Evolutionary conservation across 768 basidiomycete species (phyloP).

Genomic region (Russula ochroleuca): DNA sequence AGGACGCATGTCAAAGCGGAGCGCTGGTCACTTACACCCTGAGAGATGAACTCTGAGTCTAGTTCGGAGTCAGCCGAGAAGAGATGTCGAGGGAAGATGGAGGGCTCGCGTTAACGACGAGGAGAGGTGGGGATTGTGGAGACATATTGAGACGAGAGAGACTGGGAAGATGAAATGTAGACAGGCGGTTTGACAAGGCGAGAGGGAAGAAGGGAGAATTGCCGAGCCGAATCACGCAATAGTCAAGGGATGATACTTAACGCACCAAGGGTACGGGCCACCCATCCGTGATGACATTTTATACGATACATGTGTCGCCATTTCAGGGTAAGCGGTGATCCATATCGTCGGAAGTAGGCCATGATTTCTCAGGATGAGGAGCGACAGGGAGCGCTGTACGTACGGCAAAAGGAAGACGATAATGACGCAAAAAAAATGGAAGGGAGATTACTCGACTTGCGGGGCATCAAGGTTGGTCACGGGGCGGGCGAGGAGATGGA

Average conservation of each 20-base stretch:
- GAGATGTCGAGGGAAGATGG: background rate
- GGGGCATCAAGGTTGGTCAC: constrained; percentile 9
- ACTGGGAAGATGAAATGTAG: background rate
- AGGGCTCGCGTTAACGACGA: background rate
- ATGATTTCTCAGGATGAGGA: constrained; percentile 21
- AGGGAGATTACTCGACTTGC: constrained; percentile 12
- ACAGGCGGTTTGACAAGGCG: constrained; percentile 17
- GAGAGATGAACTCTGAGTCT: background rate
- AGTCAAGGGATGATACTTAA: constrained; percentile 16
- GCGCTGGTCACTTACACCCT: constrained; percentile 7
- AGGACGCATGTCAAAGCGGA: constrained; percentile 9
- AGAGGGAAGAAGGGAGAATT: constrained; percentile 15
- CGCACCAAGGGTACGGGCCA: constrained; percentile 17
- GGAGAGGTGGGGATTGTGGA: background rate
- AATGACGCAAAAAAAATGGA: constrained; percentile 15
- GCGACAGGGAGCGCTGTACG: constrained; percentile 18
- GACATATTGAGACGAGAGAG: background rate
- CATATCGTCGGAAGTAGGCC: constrained; percentile 21
- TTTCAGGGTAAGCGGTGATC: constrained; percentile 23
- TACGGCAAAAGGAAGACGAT: constrained; percentile 11
- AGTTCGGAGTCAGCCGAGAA: constrained; percentile 15
- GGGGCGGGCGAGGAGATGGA: background rate
- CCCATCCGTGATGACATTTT: constrained; percentile 21
- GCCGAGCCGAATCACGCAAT: constrained; percentile 24
- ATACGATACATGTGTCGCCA: constrained; percentile 10